Conservation (phyloP, 2,329 filamentous ascomycete genomes). For the Dactylellina drechsleri region DNA sequence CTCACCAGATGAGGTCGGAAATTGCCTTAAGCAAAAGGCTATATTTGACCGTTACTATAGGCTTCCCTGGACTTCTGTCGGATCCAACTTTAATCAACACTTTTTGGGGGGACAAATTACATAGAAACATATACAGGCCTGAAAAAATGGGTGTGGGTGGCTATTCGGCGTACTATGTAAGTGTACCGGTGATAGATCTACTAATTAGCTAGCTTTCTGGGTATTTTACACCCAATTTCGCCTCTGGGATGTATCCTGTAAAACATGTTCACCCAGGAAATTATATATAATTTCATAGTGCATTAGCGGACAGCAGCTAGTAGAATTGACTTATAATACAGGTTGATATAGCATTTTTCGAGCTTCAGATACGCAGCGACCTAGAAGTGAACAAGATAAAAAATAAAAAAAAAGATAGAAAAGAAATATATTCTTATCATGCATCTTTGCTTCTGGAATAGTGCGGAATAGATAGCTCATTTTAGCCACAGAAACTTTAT, state of each 20-base stretch:
- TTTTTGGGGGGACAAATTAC: slow-evolving; percentile 11
- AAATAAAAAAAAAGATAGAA: too few species aligned
- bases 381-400: too few species aligned
- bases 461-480: slow-evolving; percentile 24
- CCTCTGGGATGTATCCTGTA: slow-evolving; percentile 55
- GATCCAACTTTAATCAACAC: slow-evolving; percentile 47
- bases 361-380: too few species aligned
- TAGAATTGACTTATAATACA: too few species aligned
- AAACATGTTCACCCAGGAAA: slow-evolving; percentile 36
- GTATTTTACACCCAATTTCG: slow-evolving; percentile 46
- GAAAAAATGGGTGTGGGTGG: slow-evolving; percentile 26
- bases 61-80: neutral
- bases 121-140: slow-evolving; percentile 1
- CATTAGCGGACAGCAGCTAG: neutral
- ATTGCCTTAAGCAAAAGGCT: slow-evolving; percentile 46
- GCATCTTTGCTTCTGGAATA: too few species aligned
- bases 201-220: slow-evolving; percentile 17
- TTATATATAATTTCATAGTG: slow-evolving; percentile 51
- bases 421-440: too few species aligned
- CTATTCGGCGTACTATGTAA: neutral
- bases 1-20: slow-evolving; percentile 45
- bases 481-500: slow-evolving; percentile 48
- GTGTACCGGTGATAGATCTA: slow-evolving; percentile 26
- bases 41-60: slow-evolving; percentile 49
- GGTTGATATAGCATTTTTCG: too few species aligned